Percentiles rank a stretch among this genome's conserved stretches.
Conservation (phyloP, 306 rosid genomes). For the Corylus heterophylla region DNA sequence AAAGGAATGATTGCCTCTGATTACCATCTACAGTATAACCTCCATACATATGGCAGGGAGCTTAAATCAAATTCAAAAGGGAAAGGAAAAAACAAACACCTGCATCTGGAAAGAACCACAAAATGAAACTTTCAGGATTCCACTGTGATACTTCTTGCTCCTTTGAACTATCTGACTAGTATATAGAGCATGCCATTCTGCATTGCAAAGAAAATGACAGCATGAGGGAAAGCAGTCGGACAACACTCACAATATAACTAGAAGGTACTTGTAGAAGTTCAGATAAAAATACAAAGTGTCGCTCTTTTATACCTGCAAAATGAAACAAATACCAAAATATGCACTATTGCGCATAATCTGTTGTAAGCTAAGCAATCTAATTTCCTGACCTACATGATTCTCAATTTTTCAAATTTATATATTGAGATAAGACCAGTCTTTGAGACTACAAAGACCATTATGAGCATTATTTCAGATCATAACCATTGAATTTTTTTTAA, state of each 20-base stretch:
- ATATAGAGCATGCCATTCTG: constrained; percentile 41
- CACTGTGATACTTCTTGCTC: constrained; percentile 34
- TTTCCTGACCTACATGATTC: neutral
- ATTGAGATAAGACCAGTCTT: neutral
- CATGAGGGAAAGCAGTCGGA: neutral
- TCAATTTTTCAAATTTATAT: neutral
- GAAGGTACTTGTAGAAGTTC: neutral
- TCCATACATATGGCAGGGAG: neutral
- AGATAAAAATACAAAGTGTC: neutral
- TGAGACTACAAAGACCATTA: neutral
- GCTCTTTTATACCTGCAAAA: neutral
- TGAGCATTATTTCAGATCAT: neutral
- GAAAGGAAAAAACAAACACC: neutral
- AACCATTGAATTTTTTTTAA: neutral
- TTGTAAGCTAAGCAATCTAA: neutral
- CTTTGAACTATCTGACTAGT: constrained; percentile 36
- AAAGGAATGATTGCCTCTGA: neutral
- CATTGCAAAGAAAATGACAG: constrained; percentile 1
- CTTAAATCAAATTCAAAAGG: neutral
- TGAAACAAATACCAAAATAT: neutral
- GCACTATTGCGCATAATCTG: neutral
- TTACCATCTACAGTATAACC: neutral
- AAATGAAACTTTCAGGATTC: constrained; percentile 29
- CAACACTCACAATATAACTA: neutral
- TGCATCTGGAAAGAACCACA: constrained; percentile 29